Base-by-base conservation (phyloP, 495 filamentous ascomycete genomes). In the Penicilliopsis zonata region DNA sequence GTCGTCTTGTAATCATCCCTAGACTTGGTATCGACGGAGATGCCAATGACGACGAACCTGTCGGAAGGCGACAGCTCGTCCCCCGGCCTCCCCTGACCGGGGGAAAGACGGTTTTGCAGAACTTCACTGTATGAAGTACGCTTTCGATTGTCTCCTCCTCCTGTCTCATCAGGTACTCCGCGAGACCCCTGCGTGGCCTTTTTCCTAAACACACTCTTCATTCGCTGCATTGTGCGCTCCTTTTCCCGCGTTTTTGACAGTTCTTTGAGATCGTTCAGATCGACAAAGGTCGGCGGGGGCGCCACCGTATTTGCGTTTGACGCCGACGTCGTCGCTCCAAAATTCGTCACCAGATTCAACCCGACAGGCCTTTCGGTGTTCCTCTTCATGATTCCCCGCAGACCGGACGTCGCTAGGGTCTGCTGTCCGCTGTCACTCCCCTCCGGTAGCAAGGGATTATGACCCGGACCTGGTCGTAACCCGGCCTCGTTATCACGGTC, bases 1-100 rank as follows among this genome's bases (percentile, higher is more conserved):
- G 36, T 19, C 16, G 38, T 35, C 15, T 51, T 42, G 40, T 50
- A 36, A 24, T 46, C 35, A 13, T 52, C 49, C 19, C 63, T 57
- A 2, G 64, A 53, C 4, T 65, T 51, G 3, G 78, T 47, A 13
- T 74, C 68, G 18, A 90, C 69, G 3, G 68, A 69, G 5, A 92
- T 69, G 1, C 83, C 86, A 36, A 94, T 92, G 42, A 82, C 65
- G 25, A 94, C 85, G 9, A 80, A 71, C 16, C 80, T 58, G 42
- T 83, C 78, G 4, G 66, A 75, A 0, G 85, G 85, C 4, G 84
- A 88, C 2, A 94, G 55, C 23, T 78, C 80, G n/a, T 53, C 36
- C 31, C 60, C 52, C 26, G 38, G 10, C 16, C 28, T 18, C 3
- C 16, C 28, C 15, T 4, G n/a, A 24, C n/a, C 22, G n/a, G 22